These are phyloP conservation scores for Fraxinus excelsior DNA, from an alignment of 257 asterid species.

Conservation along the genomic window DNA sequence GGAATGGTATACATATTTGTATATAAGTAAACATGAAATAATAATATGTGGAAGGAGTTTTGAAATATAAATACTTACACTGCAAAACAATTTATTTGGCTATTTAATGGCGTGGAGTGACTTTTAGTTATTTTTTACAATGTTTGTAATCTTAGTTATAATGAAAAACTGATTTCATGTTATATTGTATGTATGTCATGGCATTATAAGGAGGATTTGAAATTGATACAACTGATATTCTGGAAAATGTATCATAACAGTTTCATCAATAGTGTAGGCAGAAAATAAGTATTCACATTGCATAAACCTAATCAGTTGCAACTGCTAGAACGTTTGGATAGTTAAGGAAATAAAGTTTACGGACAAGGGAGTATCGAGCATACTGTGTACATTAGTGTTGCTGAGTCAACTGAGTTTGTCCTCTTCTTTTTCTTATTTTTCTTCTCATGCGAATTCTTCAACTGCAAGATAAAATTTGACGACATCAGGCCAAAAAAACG, in stretches of 20 bases:
- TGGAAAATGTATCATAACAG: background rate
- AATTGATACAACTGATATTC: background rate
- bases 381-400: background rate
- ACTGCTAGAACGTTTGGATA: background rate
- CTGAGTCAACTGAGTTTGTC: conserved; percentile 45
- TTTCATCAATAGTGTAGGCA: no score
- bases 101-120: no score
- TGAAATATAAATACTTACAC: no score
- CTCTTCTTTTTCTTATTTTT: conserved; percentile 84
- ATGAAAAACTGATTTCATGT: no score
- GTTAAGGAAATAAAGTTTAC: background rate
- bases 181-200: no score
- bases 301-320: background rate
- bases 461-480: conserved; percentile 42
- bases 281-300: background rate
- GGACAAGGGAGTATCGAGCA: conserved; percentile 3
- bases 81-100: no score
- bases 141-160: conserved; percentile 28
- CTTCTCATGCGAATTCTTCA: conserved; percentile 83
- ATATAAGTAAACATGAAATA: no score
- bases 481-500: background rate
- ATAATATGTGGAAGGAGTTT: no score
- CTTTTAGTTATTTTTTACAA: no score
- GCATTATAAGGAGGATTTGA: no score
- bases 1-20: no score